Evolutionary conservation across 495 filamentous ascomycete species (phyloP).

Genomic region (Oleoguttula mirabilis): DNA sequence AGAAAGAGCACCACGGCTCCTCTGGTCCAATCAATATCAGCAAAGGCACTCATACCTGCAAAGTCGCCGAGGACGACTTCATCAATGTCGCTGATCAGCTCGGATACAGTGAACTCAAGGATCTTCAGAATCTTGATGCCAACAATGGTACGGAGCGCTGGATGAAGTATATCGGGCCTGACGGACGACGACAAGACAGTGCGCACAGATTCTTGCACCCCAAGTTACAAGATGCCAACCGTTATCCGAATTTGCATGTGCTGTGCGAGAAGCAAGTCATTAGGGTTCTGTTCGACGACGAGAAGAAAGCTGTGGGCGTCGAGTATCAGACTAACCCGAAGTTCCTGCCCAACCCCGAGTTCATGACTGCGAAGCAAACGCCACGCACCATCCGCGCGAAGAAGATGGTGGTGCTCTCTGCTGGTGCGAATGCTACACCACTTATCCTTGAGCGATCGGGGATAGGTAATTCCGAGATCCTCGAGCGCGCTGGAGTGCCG

Average conservation of each 20-base stretch:
- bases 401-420: slow-evolving; percentile 24
- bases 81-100: slow-evolving; percentile 30
- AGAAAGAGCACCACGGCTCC: slow-evolving; percentile 35
- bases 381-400: slow-evolving; percentile 24
- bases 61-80: slow-evolving; percentile 27
- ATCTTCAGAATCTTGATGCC: not conserved
- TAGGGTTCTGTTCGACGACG: slow-evolving; percentile 18
- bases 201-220: slow-evolving; percentile 30
- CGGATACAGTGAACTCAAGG: slow-evolving; percentile 26
- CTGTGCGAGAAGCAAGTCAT: slow-evolving; percentile 20
- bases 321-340: slow-evolving; percentile 9
- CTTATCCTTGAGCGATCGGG: slow-evolving; percentile 25
- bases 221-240: slow-evolving; percentile 20
- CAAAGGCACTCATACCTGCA: slow-evolving; percentile 24
- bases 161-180: slow-evolving; percentile 3
- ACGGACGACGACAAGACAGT: slow-evolving; percentile 27
- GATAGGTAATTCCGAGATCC: slow-evolving; percentile 17
- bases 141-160: not conserved
- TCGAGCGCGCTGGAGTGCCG: slow-evolving; percentile 11
- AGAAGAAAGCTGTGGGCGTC: slow-evolving; percentile 20
- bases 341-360: slow-evolving; percentile 15
- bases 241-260: slow-evolving; percentile 24
- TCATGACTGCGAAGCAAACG: slow-evolving; percentile 28
- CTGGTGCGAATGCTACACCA: slow-evolving; percentile 25
- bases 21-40: slow-evolving; percentile 40